Conservation (phyloP, 805 yeast genomes). For the Candida adriatica region DNA sequence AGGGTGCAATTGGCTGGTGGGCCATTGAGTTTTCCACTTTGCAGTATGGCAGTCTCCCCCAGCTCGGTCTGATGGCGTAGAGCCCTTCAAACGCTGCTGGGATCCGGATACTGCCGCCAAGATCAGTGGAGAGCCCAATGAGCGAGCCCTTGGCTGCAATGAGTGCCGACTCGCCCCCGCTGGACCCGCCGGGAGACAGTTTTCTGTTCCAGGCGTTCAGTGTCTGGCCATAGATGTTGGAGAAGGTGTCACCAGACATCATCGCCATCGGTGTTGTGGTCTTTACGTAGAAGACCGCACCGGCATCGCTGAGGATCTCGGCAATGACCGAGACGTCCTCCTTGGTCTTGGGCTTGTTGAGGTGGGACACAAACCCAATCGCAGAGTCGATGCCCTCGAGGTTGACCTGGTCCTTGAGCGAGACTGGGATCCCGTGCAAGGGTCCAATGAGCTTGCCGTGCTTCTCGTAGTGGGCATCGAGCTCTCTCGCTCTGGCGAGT, state of each 20-base stretch:
- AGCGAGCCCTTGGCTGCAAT: conserved; percentile 36
- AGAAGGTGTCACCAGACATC: conserved; percentile 40
- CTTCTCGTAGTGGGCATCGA: conserved; percentile 42
- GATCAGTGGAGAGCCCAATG: conserved; percentile 49
- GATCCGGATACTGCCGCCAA: conserved; percentile 43
- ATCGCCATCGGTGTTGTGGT: conserved; percentile 46
- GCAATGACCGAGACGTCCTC: conserved; percentile 9
- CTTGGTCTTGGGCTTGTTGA: conserved; percentile 43
- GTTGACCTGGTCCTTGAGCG: conserved; percentile 36
- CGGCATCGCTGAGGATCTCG: conserved; percentile 17
- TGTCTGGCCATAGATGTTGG: conserved; percentile 39
- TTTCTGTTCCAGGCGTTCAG: conserved; percentile 35
- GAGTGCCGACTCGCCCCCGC: conserved; percentile 47
- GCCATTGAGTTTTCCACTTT: conserved; percentile 20
- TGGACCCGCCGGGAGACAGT: conserved; percentile 45
- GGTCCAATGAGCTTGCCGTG: conserved; percentile 53
- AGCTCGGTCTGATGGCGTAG: conserved; percentile 37
- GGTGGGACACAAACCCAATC: conserved; percentile 26
- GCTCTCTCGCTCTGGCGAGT: conserved; percentile 40
- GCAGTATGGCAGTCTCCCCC: conserved; percentile 32
- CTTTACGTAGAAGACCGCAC: conserved; percentile 48
- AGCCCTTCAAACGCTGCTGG: conserved; percentile 38
- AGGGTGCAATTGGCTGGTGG: conserved; percentile 17
- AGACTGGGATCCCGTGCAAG: conserved; percentile 60
- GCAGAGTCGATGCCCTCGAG: conserved; percentile 1